phyloP scores from a whole-genome alignment of 1,139 yeast species.

The Blastobotrys raffinosifermentans region DNA sequence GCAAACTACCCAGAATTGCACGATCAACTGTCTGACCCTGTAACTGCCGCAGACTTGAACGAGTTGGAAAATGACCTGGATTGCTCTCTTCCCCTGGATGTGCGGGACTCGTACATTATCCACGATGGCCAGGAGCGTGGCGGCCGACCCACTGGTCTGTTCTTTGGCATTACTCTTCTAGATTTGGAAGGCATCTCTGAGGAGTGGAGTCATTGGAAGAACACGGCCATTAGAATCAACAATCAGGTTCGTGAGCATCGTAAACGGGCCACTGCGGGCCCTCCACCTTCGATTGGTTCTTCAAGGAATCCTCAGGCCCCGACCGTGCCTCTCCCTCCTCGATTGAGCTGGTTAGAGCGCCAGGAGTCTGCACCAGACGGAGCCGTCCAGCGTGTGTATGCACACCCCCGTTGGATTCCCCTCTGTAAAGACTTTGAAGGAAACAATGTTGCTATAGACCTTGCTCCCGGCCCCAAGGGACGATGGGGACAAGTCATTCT shows the following conservation, averaged over 20 bases:
- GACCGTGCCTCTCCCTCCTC: constrained; percentile 6
- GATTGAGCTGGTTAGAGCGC: constrained; percentile 29
- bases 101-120: constrained; percentile 65
- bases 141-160: constrained; percentile 67
- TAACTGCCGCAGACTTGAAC: constrained; percentile 67
- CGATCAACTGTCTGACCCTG: constrained; percentile 66
- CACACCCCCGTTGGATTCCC: constrained; percentile 90
- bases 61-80: constrained; percentile 71
- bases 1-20: constrained; percentile 73
- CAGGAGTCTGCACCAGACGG: constrained; percentile 76
- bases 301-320: constrained; percentile 12
- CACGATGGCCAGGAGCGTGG: constrained; percentile 82
- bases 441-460: constrained; percentile 82
- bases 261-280: constrained; percentile 4
- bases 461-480: constrained; percentile 77
- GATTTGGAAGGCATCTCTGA: constrained; percentile 67
- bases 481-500: constrained; percentile 77
- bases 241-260: constrained; percentile 18
- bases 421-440: constrained; percentile 82
- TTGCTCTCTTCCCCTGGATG: constrained; percentile 62
- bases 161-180: constrained; percentile 64
- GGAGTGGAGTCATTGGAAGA: constrained; percentile 69
- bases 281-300: constrained; percentile 8
- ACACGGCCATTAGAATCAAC: constrained; percentile 44
- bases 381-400: constrained; percentile 62